Evolutionary conservation across 352 stramenopile genomes (phyloP).

Genomic region (Blastocystis sp.): DNA sequence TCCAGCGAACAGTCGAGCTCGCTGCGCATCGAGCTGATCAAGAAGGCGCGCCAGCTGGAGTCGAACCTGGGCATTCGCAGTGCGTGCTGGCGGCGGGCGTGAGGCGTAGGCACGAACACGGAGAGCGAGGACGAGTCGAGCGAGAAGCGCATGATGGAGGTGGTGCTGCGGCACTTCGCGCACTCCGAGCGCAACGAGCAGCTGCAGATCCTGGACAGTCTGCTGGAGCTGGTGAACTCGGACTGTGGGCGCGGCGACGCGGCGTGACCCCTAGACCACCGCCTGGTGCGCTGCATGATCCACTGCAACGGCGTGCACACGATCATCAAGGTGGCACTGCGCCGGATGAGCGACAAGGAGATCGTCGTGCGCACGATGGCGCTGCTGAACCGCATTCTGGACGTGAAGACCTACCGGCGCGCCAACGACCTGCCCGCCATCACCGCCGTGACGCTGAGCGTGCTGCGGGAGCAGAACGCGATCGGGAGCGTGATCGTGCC

Average conservation of each 20-base stretch:
- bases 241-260: not conserved
- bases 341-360: constrained; percentile 7
- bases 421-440: constrained; percentile 11
- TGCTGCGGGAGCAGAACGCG: not conserved
- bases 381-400: not conserved
- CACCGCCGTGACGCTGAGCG: not conserved
- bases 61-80: constrained; percentile 27
- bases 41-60: not conserved
- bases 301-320: not conserved
- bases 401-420: not conserved
- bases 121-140: constrained; percentile 1
- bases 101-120: not conserved
- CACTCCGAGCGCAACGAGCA: constrained; percentile 31
- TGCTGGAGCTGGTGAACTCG: constrained; percentile 3
- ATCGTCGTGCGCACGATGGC: constrained; percentile 6
- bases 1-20: not conserved
- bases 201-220: constrained; percentile 9
- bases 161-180: not conserved
- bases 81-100: not conserved
- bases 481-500: not conserved
- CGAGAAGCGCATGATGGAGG: constrained; percentile 11
- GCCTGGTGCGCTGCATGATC: not conserved
- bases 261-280: constrained; percentile 8
- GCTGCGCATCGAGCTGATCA: not conserved
- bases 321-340: constrained; percentile 25